Base-by-base conservation (phyloP, 139 green algal species). In the Closterium sp. region DNA sequence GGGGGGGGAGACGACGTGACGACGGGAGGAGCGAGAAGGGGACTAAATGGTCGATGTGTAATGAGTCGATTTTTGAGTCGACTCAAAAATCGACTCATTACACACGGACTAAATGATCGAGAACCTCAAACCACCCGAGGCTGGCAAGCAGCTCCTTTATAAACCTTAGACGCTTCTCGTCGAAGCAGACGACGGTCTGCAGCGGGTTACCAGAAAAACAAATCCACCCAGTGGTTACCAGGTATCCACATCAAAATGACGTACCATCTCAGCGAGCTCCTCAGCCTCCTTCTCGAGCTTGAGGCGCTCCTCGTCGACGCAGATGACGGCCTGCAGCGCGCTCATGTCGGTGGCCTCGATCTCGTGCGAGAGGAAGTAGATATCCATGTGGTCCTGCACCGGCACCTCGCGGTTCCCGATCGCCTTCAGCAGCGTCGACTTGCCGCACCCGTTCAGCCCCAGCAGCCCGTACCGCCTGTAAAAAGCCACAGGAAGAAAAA, bases 341-440 rank as follows among this genome's bases (percentile, higher is more conserved):
- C 96, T 97, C 87, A 95, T 91, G 90, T 99, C 97, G 83, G 88
- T 95, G 76, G 96, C 96, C 9, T 94, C 93, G 19, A 97, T 97
- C 94, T 99, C 97, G 16, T 96, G 90, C 87, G 97, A 95, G 81
- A 99, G 94, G 93, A 98, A 95, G 95, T 98, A 99, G 34, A 98
- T 96, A 90, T 99, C 97, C 21, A 99, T 97, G 95, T 99, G 98
- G 3, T 96, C 93, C 3, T 98, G 97, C 88, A 99, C 98, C 33
- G 96, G 95, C 19, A 99, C 91, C 88, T 99, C 97, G 30, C 97
- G 93, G 6, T 89, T 92, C 0, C 96, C 97, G 30, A 99, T 92
- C 33, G 84, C 90, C 66, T 94, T 76, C 36, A 96, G 84, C 36
- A 96, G 91, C 85, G 90, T 95, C 19, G 92, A 94, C 91, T 96